Base-by-base conservation (phyloP, 129 eudicot species). In the Pseudognaphalium luteoalbum region DNA sequence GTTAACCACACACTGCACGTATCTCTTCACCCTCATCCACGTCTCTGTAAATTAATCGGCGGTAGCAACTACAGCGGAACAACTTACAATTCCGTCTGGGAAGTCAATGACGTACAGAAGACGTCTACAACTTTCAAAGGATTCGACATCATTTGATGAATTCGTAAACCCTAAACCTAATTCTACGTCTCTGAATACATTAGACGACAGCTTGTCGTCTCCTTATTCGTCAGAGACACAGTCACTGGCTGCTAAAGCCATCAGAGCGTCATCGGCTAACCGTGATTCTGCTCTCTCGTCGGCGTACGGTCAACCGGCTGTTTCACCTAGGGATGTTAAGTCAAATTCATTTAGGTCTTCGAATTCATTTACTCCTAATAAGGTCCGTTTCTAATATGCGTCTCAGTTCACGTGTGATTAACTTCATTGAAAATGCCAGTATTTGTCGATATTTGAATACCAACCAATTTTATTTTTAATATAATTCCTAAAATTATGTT, bases 221-320 rank as follows among this genome's bases (percentile, higher is more conserved):
- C 64, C 82, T 20, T 66, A 80, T 0, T 68, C 86, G 25, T 76
- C 87, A 14, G 78, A 85, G n/a, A 77, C 96, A 2, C 81, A 89
- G 10, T 87, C 96, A n/a, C 91, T 90, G 11, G 96, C 88, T 64
- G 80, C 96, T 71, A 90, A 87, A 81, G 96, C 96, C 41, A 87
- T 90, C 62, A 79, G 96, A 81, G 96, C 96, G 22, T 90, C 96
- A 3, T 81, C 96, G 25, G 84, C 88, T n/a, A 73, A 86, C 51
- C 80, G 87, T 50, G 93, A 90, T 60, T 82, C 91, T 10, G 82
- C 96, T 33, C 91, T 86, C 50, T 86, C 96, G n/a, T 86, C 89
- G n/a, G 96, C 87, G 35, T 90, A 88, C 29, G 88, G 73, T 59
- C 91, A 85, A 73, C 81, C 92, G 58, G 80, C 89, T 35, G 67